Evolutionary conservation across 1,139 yeast species (phyloP), one percentile per base, ranked within the genome.

Genomic region (Hansenula sp.): DNA sequence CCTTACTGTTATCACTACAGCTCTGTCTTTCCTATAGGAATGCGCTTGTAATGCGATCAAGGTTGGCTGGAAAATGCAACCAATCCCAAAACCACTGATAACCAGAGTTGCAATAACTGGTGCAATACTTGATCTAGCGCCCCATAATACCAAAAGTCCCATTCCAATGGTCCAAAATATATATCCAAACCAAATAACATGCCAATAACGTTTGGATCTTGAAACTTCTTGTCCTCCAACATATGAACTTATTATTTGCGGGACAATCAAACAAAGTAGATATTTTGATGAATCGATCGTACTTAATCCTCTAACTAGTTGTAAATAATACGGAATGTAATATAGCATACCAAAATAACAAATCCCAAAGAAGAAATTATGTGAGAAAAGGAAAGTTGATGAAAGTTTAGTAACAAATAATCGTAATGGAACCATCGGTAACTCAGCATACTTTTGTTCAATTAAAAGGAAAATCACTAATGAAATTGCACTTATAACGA

Each of bases 31-130:
- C 38, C 67, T 69, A 32, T 54, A 61, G 12, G 77, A 67, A 45
- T 74, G 74, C 1, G 81, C 79, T 57, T 75, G 80, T 2, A 69
- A 68, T 2, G 80, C 80, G 4, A 77, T 70, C 65, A 77, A 66
- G 0, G 78, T 68, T 6, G 81, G 79, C 53, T 74, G 81, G 59
- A 76, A 73, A 11, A 74, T 71, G 43, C 65, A 66, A 1, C 79
- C 79, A 15, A 69, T 64, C 0, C 81, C 81, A 9, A 63, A 47
- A 6, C 81, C 81, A 61, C 68, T 66, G 10, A 32, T 8, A 10
- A 32, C 13, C 7, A 17, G 18, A 3, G 34, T 8, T 15, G 8
- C n/a, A 17, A 32, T 32, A 4, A 18, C 13, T 10, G 15, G n/a
- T 18, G 24, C 18, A 9, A 32, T 32, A 18, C 12, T 11, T 18